Conservation (phyloP, 73 alveolate genomes). For the Paramecium primaurelia region DNA sequence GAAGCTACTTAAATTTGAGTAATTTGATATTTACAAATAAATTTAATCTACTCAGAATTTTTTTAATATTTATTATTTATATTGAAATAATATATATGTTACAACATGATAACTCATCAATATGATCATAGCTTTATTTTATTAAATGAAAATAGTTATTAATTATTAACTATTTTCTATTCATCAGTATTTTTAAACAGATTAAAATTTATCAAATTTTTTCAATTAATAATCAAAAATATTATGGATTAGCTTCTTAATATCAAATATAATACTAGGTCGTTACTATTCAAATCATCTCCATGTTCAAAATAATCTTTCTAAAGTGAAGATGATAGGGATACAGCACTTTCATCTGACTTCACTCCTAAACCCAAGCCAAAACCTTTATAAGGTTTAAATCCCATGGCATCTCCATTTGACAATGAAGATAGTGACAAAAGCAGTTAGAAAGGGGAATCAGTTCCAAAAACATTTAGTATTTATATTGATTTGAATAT, state of each 20-base stretch:
- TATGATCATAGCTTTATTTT: not conserved
- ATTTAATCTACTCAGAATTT: not conserved
- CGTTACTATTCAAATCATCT: not conserved
- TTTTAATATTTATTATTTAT: not conserved
- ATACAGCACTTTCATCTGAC: not conserved
- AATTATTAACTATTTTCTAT: not conserved
- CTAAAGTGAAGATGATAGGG: not conserved
- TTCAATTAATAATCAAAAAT: not conserved
- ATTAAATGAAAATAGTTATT: not conserved
- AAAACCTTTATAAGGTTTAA: not conserved
- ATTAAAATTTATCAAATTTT: not conserved
- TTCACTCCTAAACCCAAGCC: not conserved
- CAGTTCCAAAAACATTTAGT: not conserved
- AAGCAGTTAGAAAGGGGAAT: not conserved
- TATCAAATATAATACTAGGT: not conserved
- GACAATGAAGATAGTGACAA: not conserved
- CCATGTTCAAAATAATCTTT: not conserved
- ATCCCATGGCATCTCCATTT: not conserved
- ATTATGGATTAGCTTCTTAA: not conserved
- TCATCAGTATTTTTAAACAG: not conserved
- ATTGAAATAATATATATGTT: too few species aligned
- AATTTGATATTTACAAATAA: not conserved
- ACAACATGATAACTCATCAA: not conserved
- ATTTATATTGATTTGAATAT: not conserved
- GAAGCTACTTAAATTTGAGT: constrained; percentile 15